phyloP scores from a whole-genome alignment of 1,139 yeast genomes.

The Suhomyces yuchorum region DNA sequence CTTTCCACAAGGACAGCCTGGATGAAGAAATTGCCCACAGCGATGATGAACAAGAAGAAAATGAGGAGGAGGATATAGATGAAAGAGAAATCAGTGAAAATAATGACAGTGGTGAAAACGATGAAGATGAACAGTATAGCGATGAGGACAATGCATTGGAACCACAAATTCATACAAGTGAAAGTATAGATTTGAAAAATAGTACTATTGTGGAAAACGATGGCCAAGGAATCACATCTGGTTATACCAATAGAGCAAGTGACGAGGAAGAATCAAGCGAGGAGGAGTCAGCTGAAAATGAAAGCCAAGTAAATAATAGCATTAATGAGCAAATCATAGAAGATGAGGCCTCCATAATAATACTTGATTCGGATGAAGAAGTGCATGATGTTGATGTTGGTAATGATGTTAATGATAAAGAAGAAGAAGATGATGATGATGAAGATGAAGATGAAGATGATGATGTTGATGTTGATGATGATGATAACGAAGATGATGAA shows the following conservation, averaged over 20 bases:
- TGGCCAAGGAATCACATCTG: too few relatives aligned
- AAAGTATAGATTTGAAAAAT: too few relatives aligned
- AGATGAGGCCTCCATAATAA: background rate
- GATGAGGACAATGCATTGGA: background rate
- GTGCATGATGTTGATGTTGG: background rate
- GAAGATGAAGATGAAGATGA: background rate
- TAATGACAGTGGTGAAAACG: slow-evolving; percentile 4
- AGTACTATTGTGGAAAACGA: too few relatives aligned
- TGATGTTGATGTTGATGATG: background rate
- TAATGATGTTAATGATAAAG: background rate
- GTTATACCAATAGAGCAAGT: background rate
- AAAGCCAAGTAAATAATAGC: background rate
- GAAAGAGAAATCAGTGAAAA: background rate
- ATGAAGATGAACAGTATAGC: slow-evolving; percentile 6
- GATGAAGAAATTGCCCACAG: background rate
- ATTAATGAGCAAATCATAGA: background rate
- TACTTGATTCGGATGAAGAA: background rate
- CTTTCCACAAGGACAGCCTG: background rate
- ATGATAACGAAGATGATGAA: background rate
- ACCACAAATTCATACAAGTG: too few relatives aligned
- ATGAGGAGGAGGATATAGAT: slow-evolving; percentile 8
- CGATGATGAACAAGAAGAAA: slow-evolving; percentile 6
- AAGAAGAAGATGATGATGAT: background rate
- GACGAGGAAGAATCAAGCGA: background rate
- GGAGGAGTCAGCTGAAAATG: background rate